Conservation (phyloP, 1,284 basidiomycete species). For the Ganoderma multipileum region DNA sequence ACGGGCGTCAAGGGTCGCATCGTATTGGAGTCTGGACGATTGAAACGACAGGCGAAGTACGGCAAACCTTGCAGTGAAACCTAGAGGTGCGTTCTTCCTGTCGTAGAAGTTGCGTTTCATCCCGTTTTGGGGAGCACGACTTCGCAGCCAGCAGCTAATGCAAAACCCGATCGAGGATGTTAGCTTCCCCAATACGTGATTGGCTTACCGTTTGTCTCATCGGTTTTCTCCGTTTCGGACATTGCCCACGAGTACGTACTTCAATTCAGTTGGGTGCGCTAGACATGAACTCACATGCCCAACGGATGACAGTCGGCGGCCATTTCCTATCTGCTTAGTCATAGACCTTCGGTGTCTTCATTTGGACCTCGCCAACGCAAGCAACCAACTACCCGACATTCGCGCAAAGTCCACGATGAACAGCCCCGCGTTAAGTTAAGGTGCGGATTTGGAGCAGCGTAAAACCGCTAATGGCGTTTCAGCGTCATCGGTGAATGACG, state of each 20-base stretch:
- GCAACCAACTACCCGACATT: background rate
- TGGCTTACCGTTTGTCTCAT: background rate
- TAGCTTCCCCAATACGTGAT: background rate
- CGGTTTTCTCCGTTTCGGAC: background rate
- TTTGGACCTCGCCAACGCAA: background rate
- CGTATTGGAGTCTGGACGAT: background rate
- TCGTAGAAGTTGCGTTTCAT: background rate
- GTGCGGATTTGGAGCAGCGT: background rate
- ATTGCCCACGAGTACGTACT: constrained; percentile 1
- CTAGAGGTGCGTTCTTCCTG: background rate
- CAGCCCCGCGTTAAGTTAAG: background rate
- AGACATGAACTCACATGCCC: background rate
- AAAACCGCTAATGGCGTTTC: background rate
- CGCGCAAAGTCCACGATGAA: background rate
- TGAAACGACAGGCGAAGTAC: background rate
- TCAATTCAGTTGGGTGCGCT: background rate
- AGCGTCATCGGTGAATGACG: background rate
- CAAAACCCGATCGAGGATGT: background rate
- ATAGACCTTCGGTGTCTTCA: background rate
- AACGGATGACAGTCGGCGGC: background rate
- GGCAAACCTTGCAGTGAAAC: background rate
- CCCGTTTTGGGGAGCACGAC: background rate
- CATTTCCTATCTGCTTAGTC: background rate
- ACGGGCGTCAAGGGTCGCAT: background rate
- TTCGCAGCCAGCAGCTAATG: background rate